These are phyloP conservation scores for Sodiomyces alkalinus DNA, from an alignment of 2,329 filamentous ascomycete genomes.

Conservation along the genomic window DNA sequence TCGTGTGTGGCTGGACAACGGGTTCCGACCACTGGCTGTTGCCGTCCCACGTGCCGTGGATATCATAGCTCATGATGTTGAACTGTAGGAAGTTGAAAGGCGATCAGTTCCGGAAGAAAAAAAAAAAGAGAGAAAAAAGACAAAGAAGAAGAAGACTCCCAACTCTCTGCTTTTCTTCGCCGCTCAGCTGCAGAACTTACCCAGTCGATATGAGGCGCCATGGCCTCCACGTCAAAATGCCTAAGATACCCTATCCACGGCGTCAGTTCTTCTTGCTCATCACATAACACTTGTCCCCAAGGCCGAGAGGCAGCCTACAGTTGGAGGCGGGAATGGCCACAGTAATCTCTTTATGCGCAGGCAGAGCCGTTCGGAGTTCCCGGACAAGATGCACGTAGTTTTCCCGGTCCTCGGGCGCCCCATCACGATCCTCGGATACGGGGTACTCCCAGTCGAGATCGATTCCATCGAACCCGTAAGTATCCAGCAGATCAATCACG, in stretches of 20 bases:
- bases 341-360: not conserved
- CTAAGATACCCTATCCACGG: not conserved
- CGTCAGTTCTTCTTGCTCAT: not conserved
- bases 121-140: too few species aligned
- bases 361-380: not conserved
- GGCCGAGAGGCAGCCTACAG: too few species aligned
- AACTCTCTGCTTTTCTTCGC: too few species aligned
- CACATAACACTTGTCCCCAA: too few species aligned
- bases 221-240: not conserved
- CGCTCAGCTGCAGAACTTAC: too few species aligned
- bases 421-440: slow-evolving; percentile 11
- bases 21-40: slow-evolving; percentile 11
- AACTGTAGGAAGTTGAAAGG: too few species aligned
- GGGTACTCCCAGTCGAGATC: slow-evolving; percentile 30
- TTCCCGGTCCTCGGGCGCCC: not conserved
- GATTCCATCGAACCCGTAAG: slow-evolving; percentile 21
- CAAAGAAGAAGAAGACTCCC: not conserved
- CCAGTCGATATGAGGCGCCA: too few species aligned
- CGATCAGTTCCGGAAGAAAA: too few species aligned
- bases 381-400: slow-evolving; percentile 12
- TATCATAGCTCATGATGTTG: slow-evolving; percentile 17
- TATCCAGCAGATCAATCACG: slow-evolving; percentile 1
- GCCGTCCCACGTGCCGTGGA: slow-evolving; percentile 15
- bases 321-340: slow-evolving; percentile 1
- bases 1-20: slow-evolving; percentile 18